Evolutionary conservation across 129 eudicot genomes (phyloP).

Genomic region (Centella asiatica): DNA sequence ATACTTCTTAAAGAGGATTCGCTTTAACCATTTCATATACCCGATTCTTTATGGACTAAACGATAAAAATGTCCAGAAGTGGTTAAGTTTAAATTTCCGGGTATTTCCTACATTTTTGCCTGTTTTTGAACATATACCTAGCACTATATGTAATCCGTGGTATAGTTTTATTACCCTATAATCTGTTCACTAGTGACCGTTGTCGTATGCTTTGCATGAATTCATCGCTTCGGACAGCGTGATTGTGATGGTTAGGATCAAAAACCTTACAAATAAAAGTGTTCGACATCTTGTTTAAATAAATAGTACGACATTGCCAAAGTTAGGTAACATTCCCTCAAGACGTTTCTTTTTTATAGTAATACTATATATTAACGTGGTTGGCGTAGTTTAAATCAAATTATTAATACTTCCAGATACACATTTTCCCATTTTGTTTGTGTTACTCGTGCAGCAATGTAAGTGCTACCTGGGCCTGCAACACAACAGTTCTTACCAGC

Average conservation of each 20-base stretch:
- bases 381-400: conserved; percentile 20
- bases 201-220: not conserved
- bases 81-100: conserved; percentile 21
- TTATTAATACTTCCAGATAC: conserved; percentile 15
- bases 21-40: conserved; percentile 16
- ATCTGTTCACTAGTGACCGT: not conserved
- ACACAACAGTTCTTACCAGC: not conserved
- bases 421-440: conserved; percentile 8
- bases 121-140: too few species aligned
- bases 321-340: conserved; percentile 27
- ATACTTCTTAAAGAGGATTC: too few species aligned
- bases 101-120: conserved; percentile 11
- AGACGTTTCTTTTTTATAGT: conserved; percentile 13
- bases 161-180: too few species aligned
- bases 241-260: not conserved
- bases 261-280: not conserved
- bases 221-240: not conserved
- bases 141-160: too few species aligned
- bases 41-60: conserved; percentile 5
- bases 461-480: not conserved
- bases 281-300: too few species aligned
- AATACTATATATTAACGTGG: conserved; percentile 23
- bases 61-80: conserved; percentile 17
- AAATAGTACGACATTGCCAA: conserved; percentile 4
- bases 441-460: conserved; percentile 5